Percentiles rank a stretch among this genome's conserved stretches.
These are phyloP conservation scores for Westerdykella ornata DNA, from an alignment of 2,329 filamentous ascomycete species.

Conservation along the genomic window DNA sequence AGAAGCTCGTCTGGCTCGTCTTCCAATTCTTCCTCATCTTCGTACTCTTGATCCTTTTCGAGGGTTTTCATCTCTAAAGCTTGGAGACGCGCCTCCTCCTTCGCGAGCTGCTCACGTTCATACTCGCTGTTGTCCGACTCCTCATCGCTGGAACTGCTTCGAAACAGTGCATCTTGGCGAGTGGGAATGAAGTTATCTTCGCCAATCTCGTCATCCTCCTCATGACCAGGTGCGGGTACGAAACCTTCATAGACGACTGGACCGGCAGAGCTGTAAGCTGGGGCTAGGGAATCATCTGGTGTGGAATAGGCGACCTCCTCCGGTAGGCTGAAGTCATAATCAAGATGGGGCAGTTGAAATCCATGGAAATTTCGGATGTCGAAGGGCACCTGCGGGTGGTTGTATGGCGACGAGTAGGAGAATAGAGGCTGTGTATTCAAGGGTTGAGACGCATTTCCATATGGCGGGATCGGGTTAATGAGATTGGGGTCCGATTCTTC, in stretches of 20 bases:
- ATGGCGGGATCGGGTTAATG: no score
- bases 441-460: background rate
- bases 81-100: constrained; percentile 26
- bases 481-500: no score
- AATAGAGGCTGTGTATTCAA: background rate
- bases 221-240: constrained; percentile 31
- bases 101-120: constrained; percentile 19
- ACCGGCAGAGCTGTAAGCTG: constrained; percentile 19
- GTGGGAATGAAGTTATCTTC: background rate
- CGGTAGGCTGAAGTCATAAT: background rate
- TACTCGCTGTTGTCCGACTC: constrained; percentile 21
- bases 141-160: constrained; percentile 14
- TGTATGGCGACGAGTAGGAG: constrained; percentile 2
- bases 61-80: constrained; percentile 27
- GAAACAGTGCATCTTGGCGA: constrained; percentile 5
- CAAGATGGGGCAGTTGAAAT: background rate
- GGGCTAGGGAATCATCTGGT: constrained; percentile 15
- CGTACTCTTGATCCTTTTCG: constrained; percentile 20
- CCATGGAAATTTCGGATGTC: background rate
- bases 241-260: constrained; percentile 38
- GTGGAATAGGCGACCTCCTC: no score
- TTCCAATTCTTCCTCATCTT: constrained; percentile 22
- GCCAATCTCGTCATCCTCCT: constrained; percentile 27
- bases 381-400: constrained; percentile 7
- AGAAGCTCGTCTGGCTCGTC: constrained; percentile 30